A percentile compares a stretch with the other conserved stretches of the same genome.
Evolutionary conservation across 1,284 basidiomycete genomes (phyloP).

Genomic region (Cystobasidium slooffiae): DNA sequence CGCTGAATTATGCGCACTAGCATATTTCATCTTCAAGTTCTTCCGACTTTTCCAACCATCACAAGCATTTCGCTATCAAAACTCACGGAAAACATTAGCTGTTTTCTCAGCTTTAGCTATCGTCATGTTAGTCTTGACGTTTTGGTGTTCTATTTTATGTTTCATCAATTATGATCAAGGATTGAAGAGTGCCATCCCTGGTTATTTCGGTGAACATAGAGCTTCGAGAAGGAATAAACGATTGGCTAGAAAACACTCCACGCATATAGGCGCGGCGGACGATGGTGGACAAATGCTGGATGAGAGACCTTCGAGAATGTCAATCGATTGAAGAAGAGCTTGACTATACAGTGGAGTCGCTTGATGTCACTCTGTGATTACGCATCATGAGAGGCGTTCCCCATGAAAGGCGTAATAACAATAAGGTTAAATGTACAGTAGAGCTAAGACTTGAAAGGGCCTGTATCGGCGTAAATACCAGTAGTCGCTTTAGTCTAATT

Average conservation of each 20-base stretch:
- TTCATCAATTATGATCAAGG: slow-evolving; percentile 44
- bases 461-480: no score
- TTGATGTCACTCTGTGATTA: background rate
- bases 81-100: slow-evolving; percentile 29
- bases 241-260: slow-evolving; percentile 27
- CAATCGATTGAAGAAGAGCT: slow-evolving; percentile 28
- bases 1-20: slow-evolving; percentile 26
- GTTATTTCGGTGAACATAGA: slow-evolving; percentile 41
- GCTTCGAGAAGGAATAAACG: slow-evolving; percentile 3
- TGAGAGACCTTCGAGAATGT: slow-evolving; percentile 30
- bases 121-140: slow-evolving; percentile 43
- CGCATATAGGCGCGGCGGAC: no score
- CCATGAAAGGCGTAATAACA: no score
- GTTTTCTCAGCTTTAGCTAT: slow-evolving; percentile 45
- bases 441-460: no score
- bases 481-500: no score
- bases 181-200: slow-evolving; percentile 30
- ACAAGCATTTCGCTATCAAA: slow-evolving; percentile 23
- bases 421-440: no score
- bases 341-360: background rate
- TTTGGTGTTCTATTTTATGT: slow-evolving; percentile 32
- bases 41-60: slow-evolving; percentile 65
- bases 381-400: no score
- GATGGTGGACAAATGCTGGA: slow-evolving; percentile 27
- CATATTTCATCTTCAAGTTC: slow-evolving; percentile 66